Base-by-base conservation (phyloP, 768 basidiomycete species). In the Boletellus ananas region DNA sequence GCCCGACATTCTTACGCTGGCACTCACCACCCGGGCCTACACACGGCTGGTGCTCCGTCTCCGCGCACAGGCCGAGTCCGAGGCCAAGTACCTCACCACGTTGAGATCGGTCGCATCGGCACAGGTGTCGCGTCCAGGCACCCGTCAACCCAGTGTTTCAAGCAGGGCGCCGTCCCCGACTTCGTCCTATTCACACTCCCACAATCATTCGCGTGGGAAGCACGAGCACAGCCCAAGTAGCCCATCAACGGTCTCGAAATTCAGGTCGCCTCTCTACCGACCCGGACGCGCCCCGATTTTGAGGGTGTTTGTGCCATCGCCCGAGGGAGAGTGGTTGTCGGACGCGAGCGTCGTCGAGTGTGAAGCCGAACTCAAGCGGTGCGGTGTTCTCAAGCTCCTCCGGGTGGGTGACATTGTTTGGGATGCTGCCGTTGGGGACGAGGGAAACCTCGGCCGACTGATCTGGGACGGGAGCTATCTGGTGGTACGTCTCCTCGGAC, bases 391-490 rank as follows among this genome's bases (percentile, higher is more conserved):
- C 57, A 73, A 73, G 37, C 65, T 89, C 39, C 66, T 94, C 66
- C 75, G 85, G 42, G 72, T 82, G 25, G 90, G 90, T 1, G 90
- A 94, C 64, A 81, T 92, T 1, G 80, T 93, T 13, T 93, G 90
- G 89, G 91, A 93, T 59, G 74, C 84, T 13, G 91, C 90, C 5
- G 87, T 88, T 1, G 85, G 87, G 9, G 90, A 92, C 61, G 90
- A 93, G 62, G 87, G 84, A 1, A 92, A 93, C 65, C 76, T 84
- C 7, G 90, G 90, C n/a, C 71, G 87, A 55, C 63, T 92, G 66
- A 74, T 91, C 9, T 93, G 90, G 90, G 91, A 92, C 62, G 90
- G 90, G n/a, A 82, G 79, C 52, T 93, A 90, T 69, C 75, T 93
- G 7, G 82, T 93, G 58, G 90, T 92, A 62, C 60, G 87, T 74